phyloP scores from a whole-genome alignment of 2,329 filamentous ascomycete species.

The Xylariales sp. region DNA sequence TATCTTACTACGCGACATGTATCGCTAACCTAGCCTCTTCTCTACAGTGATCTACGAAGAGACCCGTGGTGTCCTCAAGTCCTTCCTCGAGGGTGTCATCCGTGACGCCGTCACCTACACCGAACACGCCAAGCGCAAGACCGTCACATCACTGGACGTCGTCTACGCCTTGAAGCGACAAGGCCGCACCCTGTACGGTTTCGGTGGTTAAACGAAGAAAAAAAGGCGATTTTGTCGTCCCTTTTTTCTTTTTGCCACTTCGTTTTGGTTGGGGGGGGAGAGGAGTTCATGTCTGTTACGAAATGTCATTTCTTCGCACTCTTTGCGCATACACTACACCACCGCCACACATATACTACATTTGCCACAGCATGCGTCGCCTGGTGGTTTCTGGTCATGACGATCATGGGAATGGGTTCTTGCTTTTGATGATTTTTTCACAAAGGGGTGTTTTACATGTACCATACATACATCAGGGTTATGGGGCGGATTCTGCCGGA shows the following conservation, averaged over 20 bases:
- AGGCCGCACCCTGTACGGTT: constrained; percentile 75
- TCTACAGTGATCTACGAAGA: constrained; percentile 80
- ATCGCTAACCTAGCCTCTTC: not conserved
- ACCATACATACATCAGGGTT: constrained; percentile 53
- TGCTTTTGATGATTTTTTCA: constrained; percentile 40
- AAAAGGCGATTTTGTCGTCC: constrained; percentile 65
- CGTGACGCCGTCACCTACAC: constrained; percentile 84
- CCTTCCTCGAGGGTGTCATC: constrained; percentile 85
- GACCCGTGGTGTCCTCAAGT: constrained; percentile 84
- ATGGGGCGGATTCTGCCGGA: constrained; percentile 41
- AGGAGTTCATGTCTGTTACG: constrained; percentile 52
- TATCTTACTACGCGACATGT: not conserved
- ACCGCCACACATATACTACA: constrained; percentile 30
- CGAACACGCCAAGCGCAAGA: constrained; percentile 85
- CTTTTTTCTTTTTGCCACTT: constrained; percentile 28
- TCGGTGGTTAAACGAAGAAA: constrained; percentile 65
- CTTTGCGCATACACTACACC: constrained; percentile 24
- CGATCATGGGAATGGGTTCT: constrained; percentile 51
- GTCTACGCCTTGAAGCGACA: constrained; percentile 74
- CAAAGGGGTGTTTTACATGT: constrained; percentile 52
- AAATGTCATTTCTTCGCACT: constrained; percentile 50
- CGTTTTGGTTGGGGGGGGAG: too few relatives aligned
- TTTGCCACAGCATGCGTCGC: constrained; percentile 45
- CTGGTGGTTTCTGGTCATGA: constrained; percentile 50
- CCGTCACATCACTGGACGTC: constrained; percentile 73